These are phyloP conservation scores for Neurospora cerealis DNA, from an alignment of 495 filamentous ascomycete genomes.

Conservation along the genomic window DNA sequence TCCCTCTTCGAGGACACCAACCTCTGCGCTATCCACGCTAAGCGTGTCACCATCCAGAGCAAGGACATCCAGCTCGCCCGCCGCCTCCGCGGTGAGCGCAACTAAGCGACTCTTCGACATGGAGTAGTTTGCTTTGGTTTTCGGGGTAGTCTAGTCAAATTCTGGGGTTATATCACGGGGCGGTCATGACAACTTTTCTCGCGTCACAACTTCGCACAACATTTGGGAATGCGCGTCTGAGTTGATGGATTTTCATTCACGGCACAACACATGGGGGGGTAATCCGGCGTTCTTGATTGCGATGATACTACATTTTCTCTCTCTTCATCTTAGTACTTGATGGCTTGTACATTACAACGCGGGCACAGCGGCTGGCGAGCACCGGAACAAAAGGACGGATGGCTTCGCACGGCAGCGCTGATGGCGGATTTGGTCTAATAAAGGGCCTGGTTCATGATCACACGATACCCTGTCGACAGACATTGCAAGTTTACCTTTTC, in stretches of 20 bases:
- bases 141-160: constrained; percentile 1
- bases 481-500: not conserved
- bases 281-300: constrained; percentile 32
- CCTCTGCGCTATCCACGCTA: constrained; percentile 99
- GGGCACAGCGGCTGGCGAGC: not conserved
- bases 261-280: constrained; percentile 13
- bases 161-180: constrained; percentile 14
- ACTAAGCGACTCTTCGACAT: constrained; percentile 27
- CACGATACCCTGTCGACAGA: not conserved
- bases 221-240: constrained; percentile 12
- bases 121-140: constrained; percentile 6
- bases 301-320: constrained; percentile 16
- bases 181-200: constrained; percentile 25
- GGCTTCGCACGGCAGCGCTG: constrained; percentile 1
- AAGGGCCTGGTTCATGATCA: constrained; percentile 6
- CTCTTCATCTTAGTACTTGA: constrained; percentile 6
- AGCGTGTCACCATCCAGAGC: constrained; percentile 92
- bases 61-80: constrained; percentile 98
- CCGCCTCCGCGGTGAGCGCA: constrained; percentile 91
- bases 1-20: constrained; percentile 99
- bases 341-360: constrained; percentile 30
- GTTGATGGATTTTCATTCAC: constrained; percentile 16
- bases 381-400: constrained; percentile 1
- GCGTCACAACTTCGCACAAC: constrained; percentile 17
- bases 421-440: constrained; percentile 9